Conservation (phyloP, 2,329 filamentous ascomycete genomes). For the Fusarium pininemorale region DNA sequence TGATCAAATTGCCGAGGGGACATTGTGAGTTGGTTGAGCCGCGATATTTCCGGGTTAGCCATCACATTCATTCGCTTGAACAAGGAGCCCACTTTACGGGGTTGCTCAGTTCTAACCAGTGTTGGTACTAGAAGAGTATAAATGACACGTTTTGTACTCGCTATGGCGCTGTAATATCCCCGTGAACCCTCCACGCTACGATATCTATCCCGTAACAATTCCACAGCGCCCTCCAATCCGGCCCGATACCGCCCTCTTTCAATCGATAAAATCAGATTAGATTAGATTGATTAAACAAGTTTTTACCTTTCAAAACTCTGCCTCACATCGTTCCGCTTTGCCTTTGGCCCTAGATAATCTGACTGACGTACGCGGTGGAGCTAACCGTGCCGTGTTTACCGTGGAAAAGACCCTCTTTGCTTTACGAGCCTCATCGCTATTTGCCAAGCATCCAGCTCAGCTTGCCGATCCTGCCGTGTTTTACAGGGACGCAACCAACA, state of each 20-base stretch:
- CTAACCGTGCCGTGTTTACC: conserved; percentile 17
- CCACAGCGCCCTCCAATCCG: not conserved
- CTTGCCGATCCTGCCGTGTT: conserved; percentile 29
- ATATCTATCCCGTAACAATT: not conserved
- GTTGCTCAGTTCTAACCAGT: not conserved
- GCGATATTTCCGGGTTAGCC: not conserved
- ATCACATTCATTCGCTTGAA: not conserved
- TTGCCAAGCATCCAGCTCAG: conserved; percentile 9
- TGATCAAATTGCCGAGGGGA: not conserved
- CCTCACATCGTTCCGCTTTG: not conserved
- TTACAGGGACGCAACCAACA: not conserved
- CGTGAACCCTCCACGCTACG: not conserved
- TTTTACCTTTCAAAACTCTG: not conserved
- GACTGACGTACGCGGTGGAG: conserved; percentile 13
- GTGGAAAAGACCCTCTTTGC: not conserved
- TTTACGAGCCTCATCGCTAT: not conserved
- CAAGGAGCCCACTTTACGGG: not conserved
- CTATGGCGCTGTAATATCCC: not conserved
- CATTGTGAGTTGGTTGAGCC: not conserved
- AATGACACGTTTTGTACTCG: not conserved
- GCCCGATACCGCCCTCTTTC: not conserved
- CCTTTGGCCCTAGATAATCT: not conserved
- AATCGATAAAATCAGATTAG: conserved; percentile 28
- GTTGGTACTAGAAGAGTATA: not conserved
- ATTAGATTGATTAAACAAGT: conserved; percentile 25